Percentiles rank a stretch among this genome's conserved stretches.
These are phyloP conservation scores for Pseudogymnoascus pannorum DNA, from an alignment of 2,329 filamentous ascomycete species.

Conservation along the genomic window DNA sequence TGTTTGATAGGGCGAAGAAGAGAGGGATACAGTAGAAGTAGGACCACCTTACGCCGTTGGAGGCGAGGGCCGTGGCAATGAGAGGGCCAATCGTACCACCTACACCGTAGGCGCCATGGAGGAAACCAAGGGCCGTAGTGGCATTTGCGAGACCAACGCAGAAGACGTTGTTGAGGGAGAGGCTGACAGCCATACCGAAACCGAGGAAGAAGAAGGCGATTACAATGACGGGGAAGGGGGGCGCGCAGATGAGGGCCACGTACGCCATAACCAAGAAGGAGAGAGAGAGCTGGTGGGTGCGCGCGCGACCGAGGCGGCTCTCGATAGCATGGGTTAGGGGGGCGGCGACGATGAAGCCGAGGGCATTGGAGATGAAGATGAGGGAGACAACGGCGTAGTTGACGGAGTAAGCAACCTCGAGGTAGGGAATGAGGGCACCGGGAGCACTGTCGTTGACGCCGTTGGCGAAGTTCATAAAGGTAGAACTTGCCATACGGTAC, in stretches of 20 bases:
- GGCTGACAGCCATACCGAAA: slow-evolving; percentile 47
- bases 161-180: slow-evolving; percentile 54
- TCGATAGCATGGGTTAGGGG: slow-evolving; percentile 58
- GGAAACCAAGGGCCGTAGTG: slow-evolving; percentile 49
- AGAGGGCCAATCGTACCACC: slow-evolving; percentile 62
- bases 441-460: slow-evolving; percentile 70
- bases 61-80: slow-evolving; percentile 66
- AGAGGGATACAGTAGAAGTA: slow-evolving; percentile 66
- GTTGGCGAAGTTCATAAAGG: slow-evolving; percentile 58
- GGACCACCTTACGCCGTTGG: slow-evolving; percentile 54
- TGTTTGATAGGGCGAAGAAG: slow-evolving; percentile 47
- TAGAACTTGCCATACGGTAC: slow-evolving; percentile 58
- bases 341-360: slow-evolving; percentile 69
- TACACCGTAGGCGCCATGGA: slow-evolving; percentile 62
- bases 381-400: slow-evolving; percentile 73
- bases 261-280: slow-evolving; percentile 52
- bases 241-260: slow-evolving; percentile 56
- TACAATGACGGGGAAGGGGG: slow-evolving; percentile 64
- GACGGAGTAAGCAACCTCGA: slow-evolving; percentile 66
- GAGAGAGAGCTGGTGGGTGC: slow-evolving; percentile 53
- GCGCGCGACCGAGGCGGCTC: slow-evolving; percentile 56
- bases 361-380: slow-evolving; percentile 71
- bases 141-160: slow-evolving; percentile 46
- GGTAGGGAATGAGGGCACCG: slow-evolving; percentile 73
- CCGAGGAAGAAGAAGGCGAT: slow-evolving; percentile 62